Evolutionary conservation across 257 asterid genomes (phyloP), one percentile per base, ranked within the genome.

Genomic region (Jacaranda mimosifolia): DNA sequence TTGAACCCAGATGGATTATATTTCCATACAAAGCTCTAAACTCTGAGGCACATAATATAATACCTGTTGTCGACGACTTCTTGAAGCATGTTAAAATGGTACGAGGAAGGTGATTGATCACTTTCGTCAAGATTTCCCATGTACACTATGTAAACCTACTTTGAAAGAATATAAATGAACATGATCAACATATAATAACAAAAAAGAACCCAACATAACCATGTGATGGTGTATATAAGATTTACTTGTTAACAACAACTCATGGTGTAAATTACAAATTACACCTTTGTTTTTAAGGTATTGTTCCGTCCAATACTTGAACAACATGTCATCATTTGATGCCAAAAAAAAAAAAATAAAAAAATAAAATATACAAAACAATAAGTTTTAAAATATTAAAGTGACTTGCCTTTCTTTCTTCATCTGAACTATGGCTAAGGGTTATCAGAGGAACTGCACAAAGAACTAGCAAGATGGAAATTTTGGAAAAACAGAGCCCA

Each of bases 61-160:
- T 79, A 83, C 87, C 84, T 78, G 65, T 64, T 73, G 35, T 78
- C 72, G 1, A 81, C 69, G 53, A 72, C 83, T 55, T 83, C 15
- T 75, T 69, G 72, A 68, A 86, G 89, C 77, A 78, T 55, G 26
- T 51, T 68, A 2, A 36, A 18, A 72, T 83, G 84, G 60, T 45
- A 45, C 4, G 58, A 65, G 4, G 81, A 12, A 19, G 56, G 21
- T 60, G 85, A 62, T 5, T 43, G 43, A 56, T 60, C 65, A 3
- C 6, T n/a, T 51, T 73, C 53, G 3, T 4, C 78, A 69, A 26
- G 51, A 39, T 38, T 60, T 64, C 84, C 84, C 75, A 83, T 64
- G 81, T 79, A 79, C 62, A 86, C 87, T 18, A 86, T 68, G 77
- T 83, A 70, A 3, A 77, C 74, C 90, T 83, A 17, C 21, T 55